A percentile compares a stretch with the other conserved stretches of the same genome.
Conservation (phyloP, 768 basidiomycete species). For the Rhizopogon rudus region DNA sequence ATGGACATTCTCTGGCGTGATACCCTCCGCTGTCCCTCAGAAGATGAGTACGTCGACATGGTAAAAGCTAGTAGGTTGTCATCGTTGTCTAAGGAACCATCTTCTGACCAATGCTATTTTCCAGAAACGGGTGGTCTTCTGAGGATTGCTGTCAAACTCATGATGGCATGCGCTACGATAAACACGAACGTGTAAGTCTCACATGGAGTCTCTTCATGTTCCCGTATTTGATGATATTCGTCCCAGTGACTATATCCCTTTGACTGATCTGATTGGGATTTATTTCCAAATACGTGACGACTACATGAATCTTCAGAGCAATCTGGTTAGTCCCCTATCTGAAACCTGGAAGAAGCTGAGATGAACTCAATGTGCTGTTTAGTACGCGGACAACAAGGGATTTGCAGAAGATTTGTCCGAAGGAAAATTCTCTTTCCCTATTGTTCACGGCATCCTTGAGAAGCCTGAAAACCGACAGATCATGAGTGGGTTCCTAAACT, state of each 20-base stretch:
- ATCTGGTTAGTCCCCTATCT: conserved; percentile 6
- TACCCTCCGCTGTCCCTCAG: conserved; percentile 82
- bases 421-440: conserved; percentile 96
- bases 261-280: conserved; percentile 52
- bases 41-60: conserved; percentile 94
- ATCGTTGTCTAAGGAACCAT: background rate
- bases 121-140: conserved; percentile 93
- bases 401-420: conserved; percentile 94
- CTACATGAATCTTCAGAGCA: conserved; percentile 34
- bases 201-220: background rate
- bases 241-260: conserved; percentile 47
- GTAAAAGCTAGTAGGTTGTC: conserved; percentile 79
- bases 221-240: background rate
- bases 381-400: conserved; percentile 84
- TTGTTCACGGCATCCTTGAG: conserved; percentile 84
- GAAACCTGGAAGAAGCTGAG: no score
- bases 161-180: conserved; percentile 81
- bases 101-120: background rate
- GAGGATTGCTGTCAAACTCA: conserved; percentile 86
- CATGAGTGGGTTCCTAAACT: conserved; percentile 58
- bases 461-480: conserved; percentile 75
- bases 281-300: conserved; percentile 60
- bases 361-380: background rate
- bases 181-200: conserved; percentile 51
- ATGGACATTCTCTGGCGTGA: conserved; percentile 93